Evolutionary conservation across 2,329 filamentous ascomycete species (phyloP).

Genomic region (Fusarium sacchari): DNA sequence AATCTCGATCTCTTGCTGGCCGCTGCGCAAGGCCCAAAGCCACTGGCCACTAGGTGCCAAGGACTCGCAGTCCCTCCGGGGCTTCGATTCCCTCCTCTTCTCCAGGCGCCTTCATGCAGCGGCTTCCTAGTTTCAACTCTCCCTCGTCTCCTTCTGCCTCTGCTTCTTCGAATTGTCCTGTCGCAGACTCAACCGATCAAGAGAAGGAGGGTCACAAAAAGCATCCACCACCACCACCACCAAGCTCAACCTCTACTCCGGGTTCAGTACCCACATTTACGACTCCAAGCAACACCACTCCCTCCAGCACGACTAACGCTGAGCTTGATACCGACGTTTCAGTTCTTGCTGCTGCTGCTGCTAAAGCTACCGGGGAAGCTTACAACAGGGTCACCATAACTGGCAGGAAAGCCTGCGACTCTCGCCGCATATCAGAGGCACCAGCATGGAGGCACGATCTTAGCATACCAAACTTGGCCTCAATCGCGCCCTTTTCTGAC

Average conservation of each 20-base stretch:
- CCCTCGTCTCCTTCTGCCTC: conserved; percentile 28
- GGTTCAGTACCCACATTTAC: conserved; percentile 15
- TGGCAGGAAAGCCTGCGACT: conserved; percentile 26
- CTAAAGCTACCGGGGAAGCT: conserved; percentile 18
- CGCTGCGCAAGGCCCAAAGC: conserved; percentile 36
- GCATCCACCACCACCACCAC: conserved; percentile 1
- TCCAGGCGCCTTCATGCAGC: conserved; percentile 48
- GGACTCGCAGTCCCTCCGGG: conserved; percentile 43
- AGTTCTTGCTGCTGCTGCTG: conserved; percentile 17
- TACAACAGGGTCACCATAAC: conserved; percentile 20
- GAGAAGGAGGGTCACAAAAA: conserved; percentile 20
- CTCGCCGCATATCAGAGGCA: conserved; percentile 15
- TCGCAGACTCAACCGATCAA: conserved; percentile 27
- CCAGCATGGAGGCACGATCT: conserved; percentile 39
- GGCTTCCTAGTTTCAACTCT: conserved; percentile 39
- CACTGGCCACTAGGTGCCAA: conserved; percentile 40
- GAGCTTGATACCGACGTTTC: conserved; percentile 13
- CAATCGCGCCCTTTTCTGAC: conserved; percentile 26
- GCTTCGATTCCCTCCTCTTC: conserved; percentile 42
- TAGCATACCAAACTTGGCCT: conserved; percentile 34
- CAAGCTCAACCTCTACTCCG: conserved; percentile 13
- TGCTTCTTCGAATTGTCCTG: conserved; percentile 15
- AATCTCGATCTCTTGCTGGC: conserved; percentile 46
- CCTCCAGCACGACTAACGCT: conserved; percentile 4
- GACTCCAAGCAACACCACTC: conserved; percentile 12